Percentiles rank a stretch among this genome's conserved stretches.
These are phyloP conservation scores for Bolboschoenoplectus hybrid DNA, from an alignment of 202 grass and related monocot genomes.

Conservation along the genomic window DNA sequence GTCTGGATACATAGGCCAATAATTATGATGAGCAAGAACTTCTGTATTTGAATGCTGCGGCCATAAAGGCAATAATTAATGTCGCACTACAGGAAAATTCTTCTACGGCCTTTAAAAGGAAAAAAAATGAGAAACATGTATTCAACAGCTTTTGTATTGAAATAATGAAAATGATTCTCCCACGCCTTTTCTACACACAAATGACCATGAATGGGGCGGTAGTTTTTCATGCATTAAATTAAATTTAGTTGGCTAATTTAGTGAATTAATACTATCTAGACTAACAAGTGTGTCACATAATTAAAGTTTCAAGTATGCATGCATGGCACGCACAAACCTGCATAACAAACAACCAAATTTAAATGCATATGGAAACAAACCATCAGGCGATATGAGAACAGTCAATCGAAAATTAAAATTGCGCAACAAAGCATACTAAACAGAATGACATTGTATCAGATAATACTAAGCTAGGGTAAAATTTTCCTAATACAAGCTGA, in stretches of 20 bases:
- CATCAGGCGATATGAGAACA: not conserved
- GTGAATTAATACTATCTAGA: not conserved
- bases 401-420: conserved; percentile 10
- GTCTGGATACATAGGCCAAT: not conserved
- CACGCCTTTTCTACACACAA: not conserved
- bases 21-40: not conserved
- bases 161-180: not conserved
- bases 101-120: not conserved
- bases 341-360: not conserved
- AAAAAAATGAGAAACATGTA: not conserved
- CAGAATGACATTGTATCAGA: conserved; percentile 9
- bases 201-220: conserved; percentile 2
- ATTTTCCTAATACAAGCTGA: not conserved
- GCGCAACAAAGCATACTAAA: not conserved
- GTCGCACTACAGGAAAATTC: not conserved
- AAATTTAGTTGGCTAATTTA: not conserved
- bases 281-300: not conserved
- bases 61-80: conserved; percentile 5
- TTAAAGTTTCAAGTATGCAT: not conserved
- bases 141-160: not conserved
- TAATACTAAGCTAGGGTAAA: conserved; percentile 5
- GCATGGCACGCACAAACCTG: not conserved
- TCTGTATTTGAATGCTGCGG: conserved; percentile 2
- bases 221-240: not conserved
- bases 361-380: not conserved